Percentiles rank a stretch among this genome's conserved stretches.
These are phyloP conservation scores for Candida sanyaensis DNA, from an alignment of 1,139 yeast genomes.

Conservation along the genomic window DNA sequence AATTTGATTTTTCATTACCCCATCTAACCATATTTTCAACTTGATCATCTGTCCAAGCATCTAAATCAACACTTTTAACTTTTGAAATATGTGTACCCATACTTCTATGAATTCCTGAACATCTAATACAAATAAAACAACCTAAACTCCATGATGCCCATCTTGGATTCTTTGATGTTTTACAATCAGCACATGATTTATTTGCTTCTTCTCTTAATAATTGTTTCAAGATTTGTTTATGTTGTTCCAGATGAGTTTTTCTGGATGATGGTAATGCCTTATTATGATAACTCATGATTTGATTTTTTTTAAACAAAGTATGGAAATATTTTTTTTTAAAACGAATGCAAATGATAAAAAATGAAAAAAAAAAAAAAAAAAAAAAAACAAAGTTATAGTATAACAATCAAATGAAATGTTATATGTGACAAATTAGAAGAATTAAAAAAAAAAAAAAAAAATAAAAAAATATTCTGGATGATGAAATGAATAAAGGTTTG, in stretches of 20 bases:
- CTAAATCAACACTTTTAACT: constrained; percentile 89
- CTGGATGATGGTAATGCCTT: constrained; percentile 40
- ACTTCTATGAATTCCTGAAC: constrained; percentile 94
- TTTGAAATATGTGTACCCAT: constrained; percentile 93
- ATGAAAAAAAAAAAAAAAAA: too few relatives aligned
- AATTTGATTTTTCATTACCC: constrained; percentile 83
- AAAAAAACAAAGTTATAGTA: background rate
- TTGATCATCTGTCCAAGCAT: constrained; percentile 96
- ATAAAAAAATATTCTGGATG: background rate
- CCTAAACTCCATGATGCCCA: constrained; percentile 99
- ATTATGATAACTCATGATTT: constrained; percentile 17
- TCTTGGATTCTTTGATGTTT: constrained; percentile 83
- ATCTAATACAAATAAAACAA: constrained; percentile 82
- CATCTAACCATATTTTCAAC: constrained; percentile 78
- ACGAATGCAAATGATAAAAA: constrained; percentile 1
- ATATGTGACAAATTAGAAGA: background rate
- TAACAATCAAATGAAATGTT: background rate
- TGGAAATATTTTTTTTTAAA: too few relatives aligned
- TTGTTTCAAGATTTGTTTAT: constrained; percentile 70
- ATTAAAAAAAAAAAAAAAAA: too few relatives aligned
- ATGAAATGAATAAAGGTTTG: background rate
- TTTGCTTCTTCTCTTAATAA: constrained; percentile 76
- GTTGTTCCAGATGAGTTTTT: constrained; percentile 50
- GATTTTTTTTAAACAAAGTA: background rate
- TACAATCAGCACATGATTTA: constrained; percentile 88